Evolutionary conservation across 495 filamentous ascomycete genomes (phyloP).

Genomic region (Neurospora hispaniola): DNA sequence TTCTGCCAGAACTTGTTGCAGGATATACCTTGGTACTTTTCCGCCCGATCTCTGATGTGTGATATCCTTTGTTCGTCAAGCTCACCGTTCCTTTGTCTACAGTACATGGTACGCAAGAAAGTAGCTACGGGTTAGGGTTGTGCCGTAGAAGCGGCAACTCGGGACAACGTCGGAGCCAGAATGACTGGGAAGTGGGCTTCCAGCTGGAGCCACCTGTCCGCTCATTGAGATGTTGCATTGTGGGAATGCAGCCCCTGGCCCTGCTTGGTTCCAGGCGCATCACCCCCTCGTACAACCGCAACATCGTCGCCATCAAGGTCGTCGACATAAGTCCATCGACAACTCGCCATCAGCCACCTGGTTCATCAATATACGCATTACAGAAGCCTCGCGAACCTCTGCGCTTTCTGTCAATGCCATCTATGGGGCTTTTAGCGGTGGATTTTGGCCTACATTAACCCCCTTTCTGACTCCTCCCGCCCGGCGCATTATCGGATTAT

Average conservation of each 20-base stretch:
- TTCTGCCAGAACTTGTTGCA: background rate
- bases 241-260: background rate
- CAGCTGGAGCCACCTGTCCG: background rate
- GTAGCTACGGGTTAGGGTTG: background rate
- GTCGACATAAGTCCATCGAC: conserved; percentile 13
- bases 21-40: background rate
- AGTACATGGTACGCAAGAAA: too few relatives aligned
- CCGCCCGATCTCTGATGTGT: background rate
- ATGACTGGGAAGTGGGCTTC: background rate
- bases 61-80: background rate
- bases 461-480: conserved; percentile 4
- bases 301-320: background rate
- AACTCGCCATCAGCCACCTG: background rate
- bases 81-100: background rate
- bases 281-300: conserved; percentile 10
- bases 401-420: conserved; percentile 1
- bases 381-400: background rate
- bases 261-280: background rate
- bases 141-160: background rate
- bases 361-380: conserved; percentile 20
- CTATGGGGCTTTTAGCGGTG: conserved; percentile 7
- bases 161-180: background rate
- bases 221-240: background rate
- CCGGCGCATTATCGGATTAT: conserved; percentile 11
- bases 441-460: conserved; percentile 4